Evolutionary conservation across 129 eudicot genomes (phyloP).

Genomic region (Chrysanthemum lavandulifolium): DNA sequence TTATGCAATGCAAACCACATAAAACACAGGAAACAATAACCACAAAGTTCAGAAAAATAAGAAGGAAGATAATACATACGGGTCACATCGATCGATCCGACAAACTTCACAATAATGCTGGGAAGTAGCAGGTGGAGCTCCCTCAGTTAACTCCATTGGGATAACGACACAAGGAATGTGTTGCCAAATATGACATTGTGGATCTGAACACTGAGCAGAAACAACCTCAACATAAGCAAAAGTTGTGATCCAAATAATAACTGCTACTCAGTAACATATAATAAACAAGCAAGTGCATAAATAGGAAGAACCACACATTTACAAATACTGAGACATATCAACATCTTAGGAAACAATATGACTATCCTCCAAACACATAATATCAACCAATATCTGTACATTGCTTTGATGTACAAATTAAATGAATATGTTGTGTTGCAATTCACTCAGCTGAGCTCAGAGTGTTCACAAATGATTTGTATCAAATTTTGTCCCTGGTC

Average conservation of each 20-base stretch:
- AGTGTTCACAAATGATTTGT: neutral
- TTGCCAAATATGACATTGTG: slow-evolving; percentile 49
- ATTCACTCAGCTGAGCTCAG: neutral
- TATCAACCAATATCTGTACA: no score
- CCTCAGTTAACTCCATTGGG: slow-evolving; percentile 41
- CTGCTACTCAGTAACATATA: neutral
- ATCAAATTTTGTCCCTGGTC: neutral
- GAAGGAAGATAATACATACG: slow-evolving; percentile 31
- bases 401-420: no score
- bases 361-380: no score
- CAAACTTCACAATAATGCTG: slow-evolving; percentile 58
- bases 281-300: slow-evolving; percentile 1
- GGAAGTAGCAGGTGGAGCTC: slow-evolving; percentile 31
- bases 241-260: slow-evolving; percentile 12
- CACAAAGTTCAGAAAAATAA: neutral
- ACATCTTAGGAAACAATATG: neutral
- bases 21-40: neutral
- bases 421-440: neutral
- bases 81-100: slow-evolving; percentile 56
- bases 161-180: slow-evolving; percentile 51
- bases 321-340: neutral
- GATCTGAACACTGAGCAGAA: slow-evolving; percentile 48
- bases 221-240: slow-evolving; percentile 1
- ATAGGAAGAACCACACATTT: neutral
- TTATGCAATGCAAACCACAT: no score